Evolutionary conservation across 148 eudicot species (phyloP).

Genomic region (Rhododendron williamsianum): DNA sequence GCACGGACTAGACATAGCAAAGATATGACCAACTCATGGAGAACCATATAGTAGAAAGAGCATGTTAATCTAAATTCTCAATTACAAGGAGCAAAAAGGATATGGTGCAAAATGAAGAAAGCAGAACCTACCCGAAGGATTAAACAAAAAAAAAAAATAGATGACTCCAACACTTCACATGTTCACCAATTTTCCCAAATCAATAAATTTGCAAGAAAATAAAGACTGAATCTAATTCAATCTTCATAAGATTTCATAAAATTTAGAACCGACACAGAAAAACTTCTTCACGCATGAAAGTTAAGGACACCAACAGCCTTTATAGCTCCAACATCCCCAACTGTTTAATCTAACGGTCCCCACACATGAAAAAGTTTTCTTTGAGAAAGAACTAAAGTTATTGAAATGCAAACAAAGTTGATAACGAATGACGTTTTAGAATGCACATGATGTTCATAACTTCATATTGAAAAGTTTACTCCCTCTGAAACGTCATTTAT

Average conservation of each 20-base stretch:
- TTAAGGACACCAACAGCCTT: not conserved
- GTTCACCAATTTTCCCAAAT: not conserved
- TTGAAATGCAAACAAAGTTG: not conserved
- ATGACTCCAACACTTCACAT: not conserved
- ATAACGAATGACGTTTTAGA: not conserved
- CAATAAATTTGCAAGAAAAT: not conserved
- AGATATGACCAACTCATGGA: not conserved
- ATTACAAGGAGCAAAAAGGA: too few relatives aligned
- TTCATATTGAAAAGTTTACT: not conserved
- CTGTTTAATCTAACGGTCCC: not conserved
- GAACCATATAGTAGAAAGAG: not conserved
- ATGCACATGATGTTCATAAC: not conserved
- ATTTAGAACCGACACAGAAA: not conserved
- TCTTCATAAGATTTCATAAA: not conserved
- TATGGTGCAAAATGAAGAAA: not conserved
- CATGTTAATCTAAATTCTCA: not conserved
- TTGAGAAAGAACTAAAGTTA: not conserved
- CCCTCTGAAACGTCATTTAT: not conserved
- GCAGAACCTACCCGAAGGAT: not conserved
- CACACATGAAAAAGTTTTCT: not conserved
- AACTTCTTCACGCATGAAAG: not conserved
- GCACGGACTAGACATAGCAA: not conserved
- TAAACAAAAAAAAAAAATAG: not conserved
- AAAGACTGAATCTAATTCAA: not conserved
- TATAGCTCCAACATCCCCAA: not conserved